Evolutionary conservation across 768 basidiomycete species (phyloP), one percentile per base, ranked within the genome.

Genomic region (Pleurotus tuber-regium): DNA sequence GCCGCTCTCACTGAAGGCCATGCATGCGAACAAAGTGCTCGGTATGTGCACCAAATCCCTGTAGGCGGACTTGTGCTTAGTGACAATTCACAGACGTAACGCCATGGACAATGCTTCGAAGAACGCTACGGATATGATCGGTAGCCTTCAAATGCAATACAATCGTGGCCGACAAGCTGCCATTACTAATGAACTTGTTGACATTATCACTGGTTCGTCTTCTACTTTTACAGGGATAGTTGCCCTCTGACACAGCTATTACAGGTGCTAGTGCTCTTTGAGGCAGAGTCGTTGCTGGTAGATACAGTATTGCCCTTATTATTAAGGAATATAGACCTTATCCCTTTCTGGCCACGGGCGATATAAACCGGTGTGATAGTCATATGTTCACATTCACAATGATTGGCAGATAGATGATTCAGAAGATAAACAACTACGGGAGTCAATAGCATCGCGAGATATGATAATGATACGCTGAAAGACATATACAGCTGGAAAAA

Each of bases 101-200:
- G 97, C 97, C 63, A 99, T 99, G 97, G 97, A 98, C 83, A 98
- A 93, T 65, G 96, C 96, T 42, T 93, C 95, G 59, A 99, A 99
- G 85, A 98, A 99, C 70, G 97, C 97, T 52, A 75, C 73, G 28
- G 94, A 95, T 72, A 97, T 98, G 94, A 96, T 98, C 64, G 70
- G 70, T 54, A 69, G 76, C 39, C 78, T 98, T 43, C 88, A 89
- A 69, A 88, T 97, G 87, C 81, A 96, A 70, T 98, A 95, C 82
- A 98, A 98, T 69, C 90, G 94, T 82, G 94, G 95, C 78, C 91
- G 94, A 66, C 94, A 98, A 77, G 94, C 94, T 57, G 87, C 93
- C 59, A 98, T 98, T 65, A 98, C 94, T 55, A 96, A 94, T 74
- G 92, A 96, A 74, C 74, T 92, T 63, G 89, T 92, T 57, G 91